Conservation (phyloP, 179 eudicot genomes). For the Spergularia azorica region DNA sequence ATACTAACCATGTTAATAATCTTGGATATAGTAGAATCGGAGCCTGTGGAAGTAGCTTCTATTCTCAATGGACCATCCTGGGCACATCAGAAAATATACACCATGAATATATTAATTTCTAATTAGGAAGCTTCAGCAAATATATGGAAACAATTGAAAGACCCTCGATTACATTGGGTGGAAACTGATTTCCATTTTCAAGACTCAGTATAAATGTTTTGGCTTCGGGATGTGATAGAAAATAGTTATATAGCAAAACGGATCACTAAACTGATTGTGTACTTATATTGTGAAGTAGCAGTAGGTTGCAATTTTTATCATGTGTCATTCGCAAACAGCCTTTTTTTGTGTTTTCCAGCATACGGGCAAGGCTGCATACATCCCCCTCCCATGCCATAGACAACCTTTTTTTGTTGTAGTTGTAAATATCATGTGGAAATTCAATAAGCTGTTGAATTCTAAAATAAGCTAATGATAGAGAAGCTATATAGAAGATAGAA, state of each 20-base stretch:
- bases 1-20: slow-evolving; percentile 75
- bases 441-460: too few species aligned
- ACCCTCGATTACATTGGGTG: neutral
- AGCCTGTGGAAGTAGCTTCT: slow-evolving; percentile 89
- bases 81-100: slow-evolving; percentile 10
- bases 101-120: neutral
- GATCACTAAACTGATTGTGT: neutral
- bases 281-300: neutral
- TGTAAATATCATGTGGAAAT: too few species aligned
- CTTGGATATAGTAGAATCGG: slow-evolving; percentile 88
- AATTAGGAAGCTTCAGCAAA: slow-evolving; percentile 13
- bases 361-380: neutral
- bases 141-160: neutral
- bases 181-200: neutral
- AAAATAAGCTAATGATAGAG: too few species aligned
- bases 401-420: too few species aligned
- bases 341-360: neutral
- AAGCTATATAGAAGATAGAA: too few species aligned
- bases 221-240: neutral
- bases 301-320: neutral
- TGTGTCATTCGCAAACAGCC: neutral
- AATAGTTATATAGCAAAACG: neutral
- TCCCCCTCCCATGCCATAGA: neutral
- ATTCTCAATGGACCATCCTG: slow-evolving; percentile 96
- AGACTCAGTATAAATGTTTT: neutral